Evolutionary conservation across 768 basidiomycete species (phyloP), one percentile per base, ranked within the genome.

Genomic region (Hericium erinaceus): DNA sequence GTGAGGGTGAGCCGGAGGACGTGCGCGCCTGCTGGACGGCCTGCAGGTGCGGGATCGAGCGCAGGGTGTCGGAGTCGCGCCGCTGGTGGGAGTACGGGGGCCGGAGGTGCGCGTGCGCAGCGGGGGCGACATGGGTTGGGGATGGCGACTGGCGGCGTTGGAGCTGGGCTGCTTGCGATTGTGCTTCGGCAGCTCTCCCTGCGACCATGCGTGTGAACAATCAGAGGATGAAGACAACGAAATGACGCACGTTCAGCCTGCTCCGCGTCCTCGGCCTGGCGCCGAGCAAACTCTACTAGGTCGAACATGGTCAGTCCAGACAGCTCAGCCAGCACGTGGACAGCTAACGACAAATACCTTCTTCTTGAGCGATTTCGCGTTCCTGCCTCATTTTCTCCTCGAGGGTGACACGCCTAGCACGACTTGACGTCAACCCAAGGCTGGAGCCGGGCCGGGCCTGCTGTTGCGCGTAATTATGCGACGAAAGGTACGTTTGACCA

Each of bases 51-150:
- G 60, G 56, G n/a, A 53, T 67, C 7, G 75, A 79, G 48, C 84
- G 85, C 28, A 89, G 71, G 0, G 89, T 90, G 60, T 92, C 89
- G 0, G 89, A 90, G 57, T 90, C 88, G 26, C 82, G 80, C 52
- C 89, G 82, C 63, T 75, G 78, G 66, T 91, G 89, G 2, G 68
- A 70, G 62, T 77, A 68, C 48, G 65, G 48, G 11, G 72, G 61
- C 2, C 73, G 61, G 59, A 70, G 60, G 55, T 72, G 67, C 54
- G 67, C 58, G 55, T 72, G 67, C 54, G 67, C 58, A 38, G 67
- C 64, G 40, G 58, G 24, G 22, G 59, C 64, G 58, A 70, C 64
- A 38, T 74, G 74, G 5, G 74, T 75, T 15, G 78, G 75, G 5
- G 85, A 84, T 2, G 83, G 83, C 0, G 82, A 79, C 58, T 80